Conservation (phyloP, 768 basidiomycete species). For the Suillus subluteus region DNA sequence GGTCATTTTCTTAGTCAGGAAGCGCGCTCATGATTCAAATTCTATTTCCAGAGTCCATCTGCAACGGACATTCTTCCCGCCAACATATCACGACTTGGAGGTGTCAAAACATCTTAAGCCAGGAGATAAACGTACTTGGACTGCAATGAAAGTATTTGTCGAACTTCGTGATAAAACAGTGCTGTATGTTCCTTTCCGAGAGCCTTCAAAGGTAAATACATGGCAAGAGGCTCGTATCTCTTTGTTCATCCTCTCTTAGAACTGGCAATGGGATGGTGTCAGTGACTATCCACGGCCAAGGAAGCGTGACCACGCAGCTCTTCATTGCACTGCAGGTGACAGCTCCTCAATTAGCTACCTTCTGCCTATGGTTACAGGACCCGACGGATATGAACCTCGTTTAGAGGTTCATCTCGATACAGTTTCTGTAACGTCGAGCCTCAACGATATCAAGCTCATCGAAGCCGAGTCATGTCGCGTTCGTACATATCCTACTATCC, state of each 20-base stretch:
- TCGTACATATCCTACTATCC: conserved; percentile 22
- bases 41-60: conserved; percentile 59
- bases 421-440: conserved; percentile 76
- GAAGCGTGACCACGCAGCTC: conserved; percentile 67
- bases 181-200: conserved; percentile 87
- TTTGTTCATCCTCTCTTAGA: conserved; percentile 42
- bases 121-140: conserved; percentile 85
- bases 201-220: conserved; percentile 77
- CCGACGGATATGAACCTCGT: conserved; percentile 75
- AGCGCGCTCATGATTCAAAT: conserved; percentile 7
- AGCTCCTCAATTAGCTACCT: conserved; percentile 85
- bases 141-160: conserved; percentile 77
- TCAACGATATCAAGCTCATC: conserved; percentile 85
- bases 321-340: conserved; percentile 77
- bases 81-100: conserved; percentile 67
- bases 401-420: conserved; percentile 85
- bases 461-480: conserved; percentile 81
- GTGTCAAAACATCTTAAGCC: conserved; percentile 62
- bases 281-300: conserved; percentile 51
- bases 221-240: background rate
- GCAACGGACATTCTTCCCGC: conserved; percentile 84
- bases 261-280: conserved; percentile 91
- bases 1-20: background rate
- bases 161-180: conserved; percentile 79
- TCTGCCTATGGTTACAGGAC: conserved; percentile 77